These are phyloP conservation scores for Trametes gibbosa DNA, from an alignment of 768 basidiomycete genomes.

Conservation along the genomic window DNA sequence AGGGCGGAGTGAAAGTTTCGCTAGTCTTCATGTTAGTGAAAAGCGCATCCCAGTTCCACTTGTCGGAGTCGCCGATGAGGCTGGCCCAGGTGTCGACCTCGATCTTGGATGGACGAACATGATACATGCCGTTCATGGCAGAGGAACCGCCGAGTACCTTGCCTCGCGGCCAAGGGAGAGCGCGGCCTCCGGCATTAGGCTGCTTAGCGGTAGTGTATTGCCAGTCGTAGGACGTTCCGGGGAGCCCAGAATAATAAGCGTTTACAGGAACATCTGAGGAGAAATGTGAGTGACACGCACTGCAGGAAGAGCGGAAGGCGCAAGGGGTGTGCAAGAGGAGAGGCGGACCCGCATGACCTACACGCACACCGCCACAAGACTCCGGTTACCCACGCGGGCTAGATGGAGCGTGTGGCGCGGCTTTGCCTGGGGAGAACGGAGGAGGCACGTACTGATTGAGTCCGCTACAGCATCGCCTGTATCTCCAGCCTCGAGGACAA, in stretches of 20 bases:
- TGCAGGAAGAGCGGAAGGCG: background rate
- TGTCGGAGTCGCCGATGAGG: constrained; percentile 37
- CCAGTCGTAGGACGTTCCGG: constrained; percentile 53
- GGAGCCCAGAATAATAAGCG: constrained; percentile 51
- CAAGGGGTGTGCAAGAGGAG: background rate
- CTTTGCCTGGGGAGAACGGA: background rate
- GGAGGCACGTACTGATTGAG: constrained; percentile 9
- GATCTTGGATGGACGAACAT: constrained; percentile 48
- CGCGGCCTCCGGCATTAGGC: constrained; percentile 40
- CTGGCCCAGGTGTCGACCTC: constrained; percentile 48
- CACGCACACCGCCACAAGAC: too few species aligned
- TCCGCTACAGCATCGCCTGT: constrained; percentile 38
- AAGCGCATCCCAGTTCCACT: constrained; percentile 49
- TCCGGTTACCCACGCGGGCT: background rate
- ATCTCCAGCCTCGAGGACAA: constrained; percentile 45
- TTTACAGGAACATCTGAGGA: constrained; percentile 45
- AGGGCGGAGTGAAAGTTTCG: constrained; percentile 58
- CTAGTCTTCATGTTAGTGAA: constrained; percentile 45
- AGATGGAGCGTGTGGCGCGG: background rate
- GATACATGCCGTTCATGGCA: constrained; percentile 70
- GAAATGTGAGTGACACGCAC: background rate
- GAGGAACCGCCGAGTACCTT: constrained; percentile 68
- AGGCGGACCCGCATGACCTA: too few species aligned
- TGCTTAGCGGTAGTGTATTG: constrained; percentile 50
- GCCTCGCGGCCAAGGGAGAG: constrained; percentile 57